A percentile compares a stretch with the other conserved stretches of the same genome.
These are phyloP conservation scores for Exophiala aquamarina DNA, from an alignment of 2,329 filamentous ascomycete species.

Conservation along the genomic window DNA sequence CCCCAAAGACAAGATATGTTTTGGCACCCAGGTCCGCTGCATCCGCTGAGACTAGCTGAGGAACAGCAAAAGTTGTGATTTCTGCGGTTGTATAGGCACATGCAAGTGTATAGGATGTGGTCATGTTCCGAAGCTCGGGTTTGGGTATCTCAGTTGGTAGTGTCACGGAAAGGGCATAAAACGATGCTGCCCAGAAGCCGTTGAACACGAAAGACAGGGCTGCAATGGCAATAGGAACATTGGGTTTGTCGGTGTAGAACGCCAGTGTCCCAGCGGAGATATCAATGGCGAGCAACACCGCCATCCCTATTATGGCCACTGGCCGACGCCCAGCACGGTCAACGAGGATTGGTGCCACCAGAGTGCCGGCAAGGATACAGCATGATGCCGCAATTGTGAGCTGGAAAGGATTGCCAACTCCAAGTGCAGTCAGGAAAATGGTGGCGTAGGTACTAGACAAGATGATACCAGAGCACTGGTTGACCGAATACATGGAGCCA, in stretches of 20 bases:
- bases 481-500: conserved; percentile 38
- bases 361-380: conserved; percentile 38
- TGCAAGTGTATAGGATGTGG: conserved; percentile 38
- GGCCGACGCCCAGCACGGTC: conserved; percentile 37
- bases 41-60: conserved; percentile 36
- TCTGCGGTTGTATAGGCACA: conserved; percentile 39
- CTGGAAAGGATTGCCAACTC: conserved; percentile 34
- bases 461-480: conserved; percentile 39
- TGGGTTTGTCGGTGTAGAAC: conserved; percentile 28
- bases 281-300: conserved; percentile 35
- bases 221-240: conserved; percentile 30
- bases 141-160: conserved; percentile 40
- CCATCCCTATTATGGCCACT: conserved; percentile 37
- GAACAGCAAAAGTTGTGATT: conserved; percentile 41
- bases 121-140: conserved; percentile 37
- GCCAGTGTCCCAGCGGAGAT: conserved; percentile 35
- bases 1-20: conserved; percentile 36
- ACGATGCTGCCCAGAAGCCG: conserved; percentile 39
- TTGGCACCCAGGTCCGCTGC: conserved; percentile 36
- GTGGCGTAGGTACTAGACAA: conserved; percentile 40
- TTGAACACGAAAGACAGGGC: conserved; percentile 37
- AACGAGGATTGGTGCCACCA: conserved; percentile 36
- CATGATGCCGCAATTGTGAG: conserved; percentile 38
- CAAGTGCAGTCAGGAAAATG: conserved; percentile 36
- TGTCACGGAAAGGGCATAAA: conserved; percentile 34